Evolutionary conservation across 2,329 filamentous ascomycete genomes (phyloP).

Genomic region (Coccinonectria pachysandricola): DNA sequence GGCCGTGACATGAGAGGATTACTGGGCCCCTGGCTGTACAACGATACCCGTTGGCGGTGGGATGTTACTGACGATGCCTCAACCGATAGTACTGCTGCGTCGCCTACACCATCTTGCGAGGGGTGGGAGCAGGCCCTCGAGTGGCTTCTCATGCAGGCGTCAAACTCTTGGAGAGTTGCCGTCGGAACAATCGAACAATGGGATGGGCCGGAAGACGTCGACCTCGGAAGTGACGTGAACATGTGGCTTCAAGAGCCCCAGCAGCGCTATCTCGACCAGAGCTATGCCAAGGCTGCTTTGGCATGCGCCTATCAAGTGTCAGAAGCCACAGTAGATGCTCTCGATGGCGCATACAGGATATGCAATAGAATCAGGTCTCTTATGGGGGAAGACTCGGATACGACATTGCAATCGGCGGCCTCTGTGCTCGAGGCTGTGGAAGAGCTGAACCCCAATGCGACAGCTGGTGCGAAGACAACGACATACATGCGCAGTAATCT

Average conservation of each 20-base stretch:
- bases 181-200: constrained; percentile 57
- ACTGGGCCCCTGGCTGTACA: constrained; percentile 65
- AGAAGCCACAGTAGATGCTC: constrained; percentile 44
- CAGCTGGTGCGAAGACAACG: constrained; percentile 17
- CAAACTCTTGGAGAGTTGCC: constrained; percentile 50
- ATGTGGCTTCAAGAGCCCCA: constrained; percentile 50
- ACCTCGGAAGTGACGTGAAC: constrained; percentile 50
- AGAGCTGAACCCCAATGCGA: constrained; percentile 12
- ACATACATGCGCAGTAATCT: constrained; percentile 33
- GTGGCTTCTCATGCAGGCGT: constrained; percentile 55
- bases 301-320: constrained; percentile 59
- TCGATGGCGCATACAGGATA: constrained; percentile 51
- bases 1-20: constrained; percentile 58
- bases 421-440: constrained; percentile 32
- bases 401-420: constrained; percentile 38
- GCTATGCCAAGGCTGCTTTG: constrained; percentile 58
- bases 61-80: constrained; percentile 4
- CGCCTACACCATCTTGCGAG: constrained; percentile 30
- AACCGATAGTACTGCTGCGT: constrained; percentile 18
- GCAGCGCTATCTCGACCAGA: constrained; percentile 47
- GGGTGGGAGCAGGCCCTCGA: constrained; percentile 61
- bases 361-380: constrained; percentile 44
- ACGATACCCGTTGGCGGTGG: constrained; percentile 44
- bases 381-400: constrained; percentile 48
- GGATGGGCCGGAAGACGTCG: constrained; percentile 62